phyloP scores from a whole-genome alignment of 768 basidiomycete species.

The Macrolepiota albuminosa region DNA sequence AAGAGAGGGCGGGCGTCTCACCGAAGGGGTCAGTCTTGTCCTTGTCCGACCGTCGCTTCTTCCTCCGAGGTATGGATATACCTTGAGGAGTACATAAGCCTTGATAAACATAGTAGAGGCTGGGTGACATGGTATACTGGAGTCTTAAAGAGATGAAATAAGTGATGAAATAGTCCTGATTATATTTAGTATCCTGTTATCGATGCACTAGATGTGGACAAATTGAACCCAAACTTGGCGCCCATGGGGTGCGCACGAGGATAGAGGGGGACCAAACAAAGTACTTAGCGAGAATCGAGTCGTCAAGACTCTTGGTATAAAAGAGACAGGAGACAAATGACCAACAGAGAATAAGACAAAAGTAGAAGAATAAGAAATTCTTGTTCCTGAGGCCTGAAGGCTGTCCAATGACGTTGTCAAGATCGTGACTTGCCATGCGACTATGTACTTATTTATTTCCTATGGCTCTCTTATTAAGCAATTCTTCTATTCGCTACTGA shows the following conservation, averaged over 20 bases:
- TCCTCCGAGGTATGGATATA: conserved; percentile 9
- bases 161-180: neutral
- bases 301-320: neutral
- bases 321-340: neutral
- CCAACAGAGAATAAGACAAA: neutral
- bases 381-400: neutral
- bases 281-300: neutral
- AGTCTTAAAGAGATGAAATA: neutral
- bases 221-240: neutral
- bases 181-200: neutral
- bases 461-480: no score
- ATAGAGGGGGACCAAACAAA: conserved; percentile 3
- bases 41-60: neutral
- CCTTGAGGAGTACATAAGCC: conserved; percentile 1
- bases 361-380: neutral
- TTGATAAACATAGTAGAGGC: conserved; percentile 3
- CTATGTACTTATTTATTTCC: no score
- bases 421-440: neutral
- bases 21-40: conserved; percentile 2
- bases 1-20: neutral
- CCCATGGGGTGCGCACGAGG: conserved; percentile 1
- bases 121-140: neutral
- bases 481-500: no score
- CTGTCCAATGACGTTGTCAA: neutral
- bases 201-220: neutral